Conservation (phyloP, 163 green algal genomes). For the Chlamydomonas reinhardtii region DNA sequence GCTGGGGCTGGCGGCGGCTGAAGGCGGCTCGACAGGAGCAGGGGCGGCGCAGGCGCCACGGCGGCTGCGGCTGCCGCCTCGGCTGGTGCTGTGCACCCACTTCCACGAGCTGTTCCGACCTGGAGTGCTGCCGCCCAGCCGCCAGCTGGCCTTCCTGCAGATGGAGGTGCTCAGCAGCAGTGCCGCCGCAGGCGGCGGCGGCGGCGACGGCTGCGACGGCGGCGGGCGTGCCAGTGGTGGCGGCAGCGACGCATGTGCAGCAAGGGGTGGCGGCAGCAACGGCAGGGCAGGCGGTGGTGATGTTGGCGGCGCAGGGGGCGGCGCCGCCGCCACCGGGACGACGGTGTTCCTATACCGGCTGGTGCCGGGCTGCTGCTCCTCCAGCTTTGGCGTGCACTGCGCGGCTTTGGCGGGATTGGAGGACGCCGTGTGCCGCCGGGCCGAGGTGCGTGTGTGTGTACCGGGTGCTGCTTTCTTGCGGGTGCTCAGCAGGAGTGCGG, state of each 20-base stretch:
- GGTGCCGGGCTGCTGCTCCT: constrained; percentile 67
- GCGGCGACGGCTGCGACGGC: no score
- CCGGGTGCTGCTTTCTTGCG: no score
- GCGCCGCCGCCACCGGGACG: neutral
- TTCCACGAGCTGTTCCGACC: constrained; percentile 84
- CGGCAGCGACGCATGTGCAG: neutral
- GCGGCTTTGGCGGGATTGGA: constrained; percentile 31
- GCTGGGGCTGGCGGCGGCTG: neutral
- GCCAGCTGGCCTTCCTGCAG: constrained; percentile 18
- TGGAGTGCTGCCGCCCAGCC: constrained; percentile 52
- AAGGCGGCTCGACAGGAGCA: neutral
- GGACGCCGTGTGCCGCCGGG: neutral
- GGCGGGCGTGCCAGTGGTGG: neutral
- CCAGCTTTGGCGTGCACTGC: constrained; percentile 80
- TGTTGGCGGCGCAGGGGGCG: constrained; percentile 47
- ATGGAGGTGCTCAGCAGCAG: constrained; percentile 7
- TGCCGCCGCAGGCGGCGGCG: no score
- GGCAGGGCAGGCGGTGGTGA: constrained; percentile 57
- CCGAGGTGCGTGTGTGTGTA: neutral
- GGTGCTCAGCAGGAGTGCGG: no score
- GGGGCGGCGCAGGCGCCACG: neutral
- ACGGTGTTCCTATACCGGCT: constrained; percentile 84
- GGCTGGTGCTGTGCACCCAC: constrained; percentile 88
- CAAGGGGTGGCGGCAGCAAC: neutral
- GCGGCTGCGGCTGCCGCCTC: constrained; percentile 54